Evolutionary conservation across 176 grass and related monocot genomes (phyloP), one percentile per base, ranked within the genome.

Genomic region (Cenchrus purpureus): DNA sequence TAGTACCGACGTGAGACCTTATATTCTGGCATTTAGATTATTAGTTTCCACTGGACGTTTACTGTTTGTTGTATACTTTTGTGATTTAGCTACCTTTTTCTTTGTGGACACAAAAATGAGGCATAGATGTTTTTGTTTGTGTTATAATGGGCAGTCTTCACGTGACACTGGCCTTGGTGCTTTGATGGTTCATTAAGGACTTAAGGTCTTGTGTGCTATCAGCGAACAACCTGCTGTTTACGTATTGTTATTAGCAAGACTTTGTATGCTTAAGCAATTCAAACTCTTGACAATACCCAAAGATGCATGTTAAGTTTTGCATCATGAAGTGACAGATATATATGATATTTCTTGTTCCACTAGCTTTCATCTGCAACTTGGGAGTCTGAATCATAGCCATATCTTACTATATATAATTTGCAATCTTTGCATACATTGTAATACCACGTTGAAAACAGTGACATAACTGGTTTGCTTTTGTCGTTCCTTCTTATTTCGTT

Each of bases 41-140:
- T 53, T 22, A 76, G 13, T 53, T 86, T 86, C 17, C 67, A 63
- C 48, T 73, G 44, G 17, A 73, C 19, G 20, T 9, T 71, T 86
- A 49, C 31, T 53, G 44, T 79, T 79, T 25, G 19, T 42, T 11
- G 57, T 32, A 7, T 63, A 67, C 48, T 66, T 7, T 46, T 48
- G 59, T 37, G 69, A 66, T 46, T 80, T 86, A 20, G 45, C 37
- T 81, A 54, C 15, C 3, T 82, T 7, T 15, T 65, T 78, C n/a
- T 68, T 52, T 11, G 31, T 17, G 37, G 37, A 6, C 60, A 87
- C 15, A 17, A 74, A 54, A n/a, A 32, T 46, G 44, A 56, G 43
- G 49, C 72, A n/a, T 56, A 48, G 62, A 56, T 52, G 32, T 7
- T 59, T 59, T 59, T 62, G n/a, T 59, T 15, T 42, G 6, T 22